phyloP scores from a whole-genome alignment of 2,329 filamentous ascomycete genomes.

The Verticillium longisporum region DNA sequence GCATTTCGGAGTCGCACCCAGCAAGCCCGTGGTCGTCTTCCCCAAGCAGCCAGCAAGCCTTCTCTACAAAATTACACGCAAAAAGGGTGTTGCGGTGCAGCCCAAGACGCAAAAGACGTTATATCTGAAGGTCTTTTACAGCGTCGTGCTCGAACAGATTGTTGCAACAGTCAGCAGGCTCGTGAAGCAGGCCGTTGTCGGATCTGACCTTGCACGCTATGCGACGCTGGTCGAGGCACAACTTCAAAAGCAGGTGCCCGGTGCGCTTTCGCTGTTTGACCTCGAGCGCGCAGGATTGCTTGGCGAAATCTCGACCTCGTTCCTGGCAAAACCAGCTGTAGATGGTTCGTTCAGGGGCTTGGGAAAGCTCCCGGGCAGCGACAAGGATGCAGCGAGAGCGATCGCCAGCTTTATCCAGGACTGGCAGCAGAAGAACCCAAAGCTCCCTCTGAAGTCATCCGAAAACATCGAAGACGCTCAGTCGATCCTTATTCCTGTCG shows the following conservation, averaged over 20 bases:
- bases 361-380: constrained; percentile 28
- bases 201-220: constrained; percentile 36
- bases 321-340: constrained; percentile 41
- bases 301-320: constrained; percentile 40
- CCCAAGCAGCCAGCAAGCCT: constrained; percentile 75
- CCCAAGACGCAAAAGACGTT: constrained; percentile 39
- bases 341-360: constrained; percentile 42
- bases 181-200: constrained; percentile 30
- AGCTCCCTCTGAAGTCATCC: constrained; percentile 12
- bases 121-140: constrained; percentile 68
- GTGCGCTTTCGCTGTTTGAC: constrained; percentile 39
- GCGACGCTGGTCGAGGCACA: constrained; percentile 36
- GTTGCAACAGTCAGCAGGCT: constrained; percentile 38
- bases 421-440: constrained; percentile 29
- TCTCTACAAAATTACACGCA: constrained; percentile 69
- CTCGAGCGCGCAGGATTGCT: constrained; percentile 51
- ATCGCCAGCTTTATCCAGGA: constrained; percentile 25
- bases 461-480: constrained; percentile 26
- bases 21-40: constrained; percentile 58
- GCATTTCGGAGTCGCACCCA: constrained; percentile 47
- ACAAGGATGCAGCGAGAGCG: constrained; percentile 20
- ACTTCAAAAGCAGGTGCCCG: constrained; percentile 36
- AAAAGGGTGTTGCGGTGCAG: constrained; percentile 22
- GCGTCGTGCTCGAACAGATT: constrained; percentile 69
- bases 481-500: constrained; percentile 80